Conservation (phyloP, 2,329 filamentous ascomycete genomes). For the Sporothrix pallida region DNA sequence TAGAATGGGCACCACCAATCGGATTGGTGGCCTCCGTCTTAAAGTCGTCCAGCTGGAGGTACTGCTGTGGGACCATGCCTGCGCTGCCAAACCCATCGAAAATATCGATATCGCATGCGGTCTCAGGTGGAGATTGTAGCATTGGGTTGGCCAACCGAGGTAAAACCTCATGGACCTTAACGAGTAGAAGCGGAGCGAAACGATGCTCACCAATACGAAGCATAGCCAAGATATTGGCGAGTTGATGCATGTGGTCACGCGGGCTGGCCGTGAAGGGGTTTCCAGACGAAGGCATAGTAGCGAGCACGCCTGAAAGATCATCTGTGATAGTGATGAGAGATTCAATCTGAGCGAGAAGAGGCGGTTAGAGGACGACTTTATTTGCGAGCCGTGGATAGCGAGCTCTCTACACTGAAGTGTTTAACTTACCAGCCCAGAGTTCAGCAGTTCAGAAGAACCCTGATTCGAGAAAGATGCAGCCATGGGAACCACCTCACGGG, state of each 20-base stretch:
- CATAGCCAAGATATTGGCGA: constrained; percentile 69
- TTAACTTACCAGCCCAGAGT: constrained; percentile 70
- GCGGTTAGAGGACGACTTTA: not conserved
- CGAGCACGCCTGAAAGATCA: constrained; percentile 74
- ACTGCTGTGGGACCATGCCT: constrained; percentile 62
- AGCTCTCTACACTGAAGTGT: not conserved
- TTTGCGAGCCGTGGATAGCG: no score
- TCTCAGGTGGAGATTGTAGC: constrained; percentile 65
- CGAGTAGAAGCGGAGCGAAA: constrained; percentile 76
- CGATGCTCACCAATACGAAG: constrained; percentile 77
- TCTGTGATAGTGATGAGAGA: constrained; percentile 80
- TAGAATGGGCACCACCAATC: constrained; percentile 43
- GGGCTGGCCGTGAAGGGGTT: constrained; percentile 70
- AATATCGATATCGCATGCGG: constrained; percentile 60
- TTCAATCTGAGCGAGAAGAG: constrained; percentile 62
- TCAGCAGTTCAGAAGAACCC: constrained; percentile 72
- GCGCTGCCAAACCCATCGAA: constrained; percentile 70
- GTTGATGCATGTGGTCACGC: constrained; percentile 73
- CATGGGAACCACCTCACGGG: constrained; percentile 68
- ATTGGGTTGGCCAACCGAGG: constrained; percentile 66
- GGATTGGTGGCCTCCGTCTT: constrained; percentile 54
- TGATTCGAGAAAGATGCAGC: constrained; percentile 73
- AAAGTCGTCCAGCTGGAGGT: constrained; percentile 55
- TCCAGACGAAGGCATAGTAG: constrained; percentile 64
- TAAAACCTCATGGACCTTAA: constrained; percentile 75